Percentiles rank a stretch among this genome's conserved stretches.
These are phyloP conservation scores for Colletotrichum costaricense DNA, from an alignment of 2,329 filamentous ascomycete genomes.

Conservation along the genomic window DNA sequence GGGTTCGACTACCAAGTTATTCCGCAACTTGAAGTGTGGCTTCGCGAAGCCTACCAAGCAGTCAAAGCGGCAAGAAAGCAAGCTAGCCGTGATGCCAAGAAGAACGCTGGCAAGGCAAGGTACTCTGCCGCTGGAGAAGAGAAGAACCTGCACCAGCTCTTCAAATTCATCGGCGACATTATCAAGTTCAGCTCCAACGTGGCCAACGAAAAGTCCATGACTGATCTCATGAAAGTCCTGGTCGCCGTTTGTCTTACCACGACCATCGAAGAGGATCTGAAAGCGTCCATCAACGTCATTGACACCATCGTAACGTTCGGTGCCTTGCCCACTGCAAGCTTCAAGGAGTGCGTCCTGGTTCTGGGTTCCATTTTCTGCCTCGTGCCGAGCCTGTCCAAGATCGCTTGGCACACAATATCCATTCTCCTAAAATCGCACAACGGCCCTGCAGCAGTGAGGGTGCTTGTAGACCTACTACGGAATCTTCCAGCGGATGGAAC, in stretches of 20 bases:
- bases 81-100: conserved; percentile 53
- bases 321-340: conserved; percentile 71
- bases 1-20: conserved; percentile 77
- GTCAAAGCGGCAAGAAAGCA: conserved; percentile 64
- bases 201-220: conserved; percentile 71
- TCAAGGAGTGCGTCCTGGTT: conserved; percentile 76
- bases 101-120: conserved; percentile 51
- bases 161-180: conserved; percentile 73
- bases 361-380: conserved; percentile 79
- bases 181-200: conserved; percentile 82
- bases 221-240: conserved; percentile 69
- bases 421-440: conserved; percentile 81
- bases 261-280: conserved; percentile 71
- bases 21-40: conserved; percentile 71
- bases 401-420: conserved; percentile 76
- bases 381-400: conserved; percentile 68
- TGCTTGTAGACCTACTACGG: conserved; percentile 71
- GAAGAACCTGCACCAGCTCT: conserved; percentile 71
- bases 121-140: conserved; percentile 63
- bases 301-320: conserved; percentile 79
- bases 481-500: conserved; percentile 57
- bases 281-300: conserved; percentile 74
- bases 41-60: conserved; percentile 65
- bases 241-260: conserved; percentile 77
- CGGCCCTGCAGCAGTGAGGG: conserved; percentile 74